Conservation (phyloP, 2,329 filamentous ascomycete species). For the Aspergillus sojae region DNA sequence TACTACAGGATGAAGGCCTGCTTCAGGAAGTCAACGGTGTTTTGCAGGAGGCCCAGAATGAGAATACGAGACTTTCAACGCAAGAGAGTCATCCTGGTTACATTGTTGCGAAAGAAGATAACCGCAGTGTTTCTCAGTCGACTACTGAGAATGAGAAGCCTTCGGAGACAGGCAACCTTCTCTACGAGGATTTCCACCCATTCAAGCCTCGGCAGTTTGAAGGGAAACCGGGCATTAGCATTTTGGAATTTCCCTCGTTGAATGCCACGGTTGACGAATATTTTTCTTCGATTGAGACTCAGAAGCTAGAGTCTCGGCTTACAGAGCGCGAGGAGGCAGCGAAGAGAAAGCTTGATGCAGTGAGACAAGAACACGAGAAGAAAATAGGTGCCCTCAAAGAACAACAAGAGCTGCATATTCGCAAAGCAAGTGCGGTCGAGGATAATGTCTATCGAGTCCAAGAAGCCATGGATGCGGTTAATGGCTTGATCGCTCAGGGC, state of each 20-base stretch:
- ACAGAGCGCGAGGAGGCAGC: conserved; percentile 80
- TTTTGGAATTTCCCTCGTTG: conserved; percentile 80
- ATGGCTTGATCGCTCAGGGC: conserved; percentile 84
- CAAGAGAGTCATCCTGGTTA: conserved; percentile 73
- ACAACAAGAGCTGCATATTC: conserved; percentile 77
- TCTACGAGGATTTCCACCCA: conserved; percentile 95
- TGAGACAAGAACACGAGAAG: conserved; percentile 79
- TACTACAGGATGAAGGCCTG: conserved; percentile 67
- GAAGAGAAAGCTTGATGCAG: conserved; percentile 81
- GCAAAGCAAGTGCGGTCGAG: conserved; percentile 87
- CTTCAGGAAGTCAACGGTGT: conserved; percentile 69
- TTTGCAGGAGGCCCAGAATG: conserved; percentile 69
- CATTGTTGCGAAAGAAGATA: conserved; percentile 72
- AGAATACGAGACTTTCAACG: conserved; percentile 70
- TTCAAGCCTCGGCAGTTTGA: conserved; percentile 83
- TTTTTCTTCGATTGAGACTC: conserved; percentile 93
- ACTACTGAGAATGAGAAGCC: conserved; percentile 42
- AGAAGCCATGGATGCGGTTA: conserved; percentile 90
- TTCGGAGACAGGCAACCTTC: conserved; percentile 47
- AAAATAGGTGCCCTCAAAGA: conserved; percentile 82
- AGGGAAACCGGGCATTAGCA: conserved; percentile 63
- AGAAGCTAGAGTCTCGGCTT: conserved; percentile 82
- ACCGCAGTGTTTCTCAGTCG: conserved; percentile 34
- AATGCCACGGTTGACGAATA: conserved; percentile 96
- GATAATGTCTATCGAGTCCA: conserved; percentile 89